Conservation (phyloP, 2,329 filamentous ascomycete species). For the Juglanconis juglandina region DNA sequence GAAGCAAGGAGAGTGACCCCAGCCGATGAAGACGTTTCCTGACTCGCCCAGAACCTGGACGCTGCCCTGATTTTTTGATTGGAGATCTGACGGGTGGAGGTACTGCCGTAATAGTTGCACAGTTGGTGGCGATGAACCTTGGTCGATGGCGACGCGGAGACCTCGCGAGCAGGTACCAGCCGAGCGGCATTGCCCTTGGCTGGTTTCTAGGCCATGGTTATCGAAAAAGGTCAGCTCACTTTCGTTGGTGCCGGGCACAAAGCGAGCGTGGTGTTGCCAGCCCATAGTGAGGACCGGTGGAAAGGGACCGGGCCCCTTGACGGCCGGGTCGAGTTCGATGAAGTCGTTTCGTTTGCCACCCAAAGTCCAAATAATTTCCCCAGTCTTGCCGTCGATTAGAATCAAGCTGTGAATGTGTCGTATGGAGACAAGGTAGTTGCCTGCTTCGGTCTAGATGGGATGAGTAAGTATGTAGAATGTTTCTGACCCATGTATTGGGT, state of each 20-base stretch:
- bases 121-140: slow-evolving; percentile 33
- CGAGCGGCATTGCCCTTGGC: slow-evolving; percentile 16
- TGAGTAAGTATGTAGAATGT: not conserved
- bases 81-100: slow-evolving; percentile 33
- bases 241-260: slow-evolving; percentile 23
- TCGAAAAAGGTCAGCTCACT: slow-evolving; percentile 47
- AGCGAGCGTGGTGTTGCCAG: slow-evolving; percentile 45
- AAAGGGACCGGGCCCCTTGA: slow-evolving; percentile 34
- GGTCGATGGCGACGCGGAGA: slow-evolving; percentile 36
- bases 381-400: slow-evolving; percentile 30
- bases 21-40: slow-evolving; percentile 37
- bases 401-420: slow-evolving; percentile 29
- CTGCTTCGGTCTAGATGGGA: slow-evolving; percentile 38
- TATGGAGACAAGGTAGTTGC: slow-evolving; percentile 35
- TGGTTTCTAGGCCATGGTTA: slow-evolving; percentile 28
- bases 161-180: slow-evolving; percentile 23
- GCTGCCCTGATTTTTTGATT: slow-evolving; percentile 36
- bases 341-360: slow-evolving; percentile 34
- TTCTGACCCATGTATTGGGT: not conserved
- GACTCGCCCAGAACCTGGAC: slow-evolving; percentile 19
- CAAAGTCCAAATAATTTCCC: slow-evolving; percentile 32
- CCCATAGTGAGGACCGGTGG: slow-evolving; percentile 16
- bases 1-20: slow-evolving; percentile 42
- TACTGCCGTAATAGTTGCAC: slow-evolving; percentile 37
- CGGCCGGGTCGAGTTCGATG: slow-evolving; percentile 24